Percentiles rank a stretch among this genome's conserved stretches.
Conservation (phyloP, 2,329 filamentous ascomycete genomes). For the Penicillium sclerotigenum region DNA sequence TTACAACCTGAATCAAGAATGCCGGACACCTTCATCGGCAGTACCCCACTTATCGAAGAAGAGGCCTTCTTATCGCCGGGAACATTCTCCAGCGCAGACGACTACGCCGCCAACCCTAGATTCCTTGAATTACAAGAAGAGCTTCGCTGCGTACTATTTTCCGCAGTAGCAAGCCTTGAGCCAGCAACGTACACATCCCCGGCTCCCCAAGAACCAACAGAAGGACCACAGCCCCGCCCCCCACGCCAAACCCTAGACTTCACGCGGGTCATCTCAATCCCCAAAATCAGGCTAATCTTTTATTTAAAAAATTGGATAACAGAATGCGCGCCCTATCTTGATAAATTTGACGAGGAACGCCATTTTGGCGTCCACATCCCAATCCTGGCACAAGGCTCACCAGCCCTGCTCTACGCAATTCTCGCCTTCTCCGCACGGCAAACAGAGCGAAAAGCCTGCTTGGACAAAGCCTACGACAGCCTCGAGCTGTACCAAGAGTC, state of each 20-base stretch:
- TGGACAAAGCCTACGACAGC: constrained; percentile 46
- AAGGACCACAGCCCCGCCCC: constrained; percentile 1
- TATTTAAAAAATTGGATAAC: constrained; percentile 44
- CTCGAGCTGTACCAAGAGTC: constrained; percentile 52
- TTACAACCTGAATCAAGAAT: constrained; percentile 9
- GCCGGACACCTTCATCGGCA: constrained; percentile 10
- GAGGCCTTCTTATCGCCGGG: constrained; percentile 25
- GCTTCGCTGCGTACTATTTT: constrained; percentile 42
- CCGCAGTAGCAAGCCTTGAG: constrained; percentile 42
- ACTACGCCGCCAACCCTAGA: constrained; percentile 35
- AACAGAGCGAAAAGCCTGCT: constrained; percentile 48
- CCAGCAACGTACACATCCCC: constrained; percentile 37
- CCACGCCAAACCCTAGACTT: constrained; percentile 22
- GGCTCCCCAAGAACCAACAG: constrained; percentile 20
- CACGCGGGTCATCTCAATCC: constrained; percentile 26
- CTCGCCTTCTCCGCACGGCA: constrained; percentile 53
- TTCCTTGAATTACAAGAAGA: constrained; percentile 46
- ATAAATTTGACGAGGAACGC: constrained; percentile 53
- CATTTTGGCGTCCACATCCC: constrained; percentile 53
- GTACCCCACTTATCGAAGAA: constrained; percentile 19
- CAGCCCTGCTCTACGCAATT: constrained; percentile 49
- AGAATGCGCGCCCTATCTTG: constrained; percentile 41
- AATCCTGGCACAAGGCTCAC: constrained; percentile 46
- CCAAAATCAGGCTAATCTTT: constrained; percentile 34
- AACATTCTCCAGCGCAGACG: constrained; percentile 26